Evolutionary conservation across 2,329 filamentous ascomycete species (phyloP).

Genomic region (Aspergillus pseudoviridinutans): DNA sequence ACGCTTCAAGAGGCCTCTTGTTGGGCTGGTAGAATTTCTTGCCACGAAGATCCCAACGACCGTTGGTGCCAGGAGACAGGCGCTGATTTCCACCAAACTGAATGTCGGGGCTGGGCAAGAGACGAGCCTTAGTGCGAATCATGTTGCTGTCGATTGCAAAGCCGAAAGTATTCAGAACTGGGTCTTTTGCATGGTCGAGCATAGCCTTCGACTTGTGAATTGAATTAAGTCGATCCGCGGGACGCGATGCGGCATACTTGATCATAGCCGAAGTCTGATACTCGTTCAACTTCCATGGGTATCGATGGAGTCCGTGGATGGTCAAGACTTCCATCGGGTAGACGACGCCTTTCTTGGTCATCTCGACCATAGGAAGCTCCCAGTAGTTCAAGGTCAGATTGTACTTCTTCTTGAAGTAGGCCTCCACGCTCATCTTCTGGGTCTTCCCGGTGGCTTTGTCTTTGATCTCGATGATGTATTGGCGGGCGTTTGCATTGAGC

Average conservation of each 20-base stretch:
- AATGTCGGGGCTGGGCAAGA: slow-evolving; percentile 69
- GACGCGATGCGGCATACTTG: slow-evolving; percentile 81
- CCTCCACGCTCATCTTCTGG: slow-evolving; percentile 55
- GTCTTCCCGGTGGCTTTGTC: slow-evolving; percentile 37
- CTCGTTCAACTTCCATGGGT: slow-evolving; percentile 56
- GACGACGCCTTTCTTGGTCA: slow-evolving; percentile 52
- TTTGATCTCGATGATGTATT: slow-evolving; percentile 42
- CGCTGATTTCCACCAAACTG: slow-evolving; percentile 57
- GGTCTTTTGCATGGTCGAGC: slow-evolving; percentile 66
- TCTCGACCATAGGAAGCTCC: slow-evolving; percentile 54
- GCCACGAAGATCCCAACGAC: slow-evolving; percentile 82
- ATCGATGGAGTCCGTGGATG: slow-evolving; percentile 54
- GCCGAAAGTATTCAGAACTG: slow-evolving; percentile 68
- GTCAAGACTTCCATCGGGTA: slow-evolving; percentile 56
- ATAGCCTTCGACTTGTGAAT: slow-evolving; percentile 66
- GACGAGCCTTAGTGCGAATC: slow-evolving; percentile 63
- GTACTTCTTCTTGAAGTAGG: slow-evolving; percentile 54
- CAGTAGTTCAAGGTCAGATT: slow-evolving; percentile 43
- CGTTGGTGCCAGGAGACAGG: slow-evolving; percentile 60
- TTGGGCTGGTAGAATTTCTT: slow-evolving; percentile 73
- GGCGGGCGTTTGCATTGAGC: slow-evolving; percentile 38
- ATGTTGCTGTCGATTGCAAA: slow-evolving; percentile 64
- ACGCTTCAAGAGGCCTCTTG: slow-evolving; percentile 58
- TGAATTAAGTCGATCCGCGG: slow-evolving; percentile 60
- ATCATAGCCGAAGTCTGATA: slow-evolving; percentile 80